These are phyloP conservation scores for Rubia tinctorum DNA, from an alignment of 305 asterid genomes.

Conservation along the genomic window DNA sequence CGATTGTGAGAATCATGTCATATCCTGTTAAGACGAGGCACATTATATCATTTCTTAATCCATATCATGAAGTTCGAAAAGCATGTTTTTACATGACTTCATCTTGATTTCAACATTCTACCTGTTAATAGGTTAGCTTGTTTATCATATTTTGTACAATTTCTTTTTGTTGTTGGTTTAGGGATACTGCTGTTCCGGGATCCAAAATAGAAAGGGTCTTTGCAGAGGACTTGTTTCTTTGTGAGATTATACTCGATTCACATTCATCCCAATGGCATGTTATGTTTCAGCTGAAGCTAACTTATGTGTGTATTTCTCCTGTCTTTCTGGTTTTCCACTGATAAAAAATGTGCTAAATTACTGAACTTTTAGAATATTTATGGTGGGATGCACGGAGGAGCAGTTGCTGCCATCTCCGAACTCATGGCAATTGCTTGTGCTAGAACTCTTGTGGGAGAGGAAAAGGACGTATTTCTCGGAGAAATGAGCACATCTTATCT, in stretches of 20 bases:
- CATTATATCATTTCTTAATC: not conserved
- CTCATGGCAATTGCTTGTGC: constrained; percentile 72
- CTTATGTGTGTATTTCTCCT: not conserved
- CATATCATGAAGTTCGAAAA: not conserved
- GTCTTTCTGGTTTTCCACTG: not conserved
- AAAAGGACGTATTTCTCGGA: constrained; percentile 68
- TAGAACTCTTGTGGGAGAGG: constrained; percentile 67
- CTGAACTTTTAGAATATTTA: constrained; percentile 42
- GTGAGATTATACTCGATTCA: too few species aligned
- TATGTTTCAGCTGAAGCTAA: not conserved
- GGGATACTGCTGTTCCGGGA: too few species aligned
- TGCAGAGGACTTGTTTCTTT: not conserved
- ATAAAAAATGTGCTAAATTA: not conserved
- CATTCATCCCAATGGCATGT: not conserved
- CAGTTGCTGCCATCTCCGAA: constrained; percentile 62
- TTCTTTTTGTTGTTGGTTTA: too few species aligned
- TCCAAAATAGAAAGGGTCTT: not conserved
- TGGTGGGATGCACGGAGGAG: constrained; percentile 77
- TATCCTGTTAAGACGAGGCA: not conserved
- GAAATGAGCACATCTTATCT: constrained; percentile 69
- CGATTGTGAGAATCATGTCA: not conserved
- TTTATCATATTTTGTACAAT: not conserved
- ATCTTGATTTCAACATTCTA: not conserved
- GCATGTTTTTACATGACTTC: not conserved
- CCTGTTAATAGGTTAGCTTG: not conserved